A percentile compares a stretch with the other conserved stretches of the same genome.
These are phyloP conservation scores for Arthroderma uncinatum DNA, from an alignment of 2,329 filamentous ascomycete genomes.

Conservation along the genomic window DNA sequence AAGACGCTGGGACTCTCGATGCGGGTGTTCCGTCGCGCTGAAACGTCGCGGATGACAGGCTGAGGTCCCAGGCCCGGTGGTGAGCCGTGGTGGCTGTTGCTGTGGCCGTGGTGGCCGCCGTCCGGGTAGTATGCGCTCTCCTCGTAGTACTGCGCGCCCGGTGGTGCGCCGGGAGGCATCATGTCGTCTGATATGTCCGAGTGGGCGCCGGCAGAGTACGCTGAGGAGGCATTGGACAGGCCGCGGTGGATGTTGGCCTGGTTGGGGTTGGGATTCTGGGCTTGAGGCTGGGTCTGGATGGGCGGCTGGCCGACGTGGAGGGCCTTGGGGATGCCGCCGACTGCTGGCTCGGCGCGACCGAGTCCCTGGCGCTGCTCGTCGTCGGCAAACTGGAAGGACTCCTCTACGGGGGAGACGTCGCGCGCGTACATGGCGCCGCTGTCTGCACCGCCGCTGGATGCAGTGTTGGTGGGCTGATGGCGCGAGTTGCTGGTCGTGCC, in stretches of 20 bases:
- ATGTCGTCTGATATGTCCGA: constrained; percentile 54
- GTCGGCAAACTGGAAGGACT: constrained; percentile 51
- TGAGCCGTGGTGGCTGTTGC: constrained; percentile 19
- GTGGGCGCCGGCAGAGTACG: constrained; percentile 70
- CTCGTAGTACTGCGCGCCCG: constrained; percentile 43
- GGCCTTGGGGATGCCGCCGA: constrained; percentile 38
- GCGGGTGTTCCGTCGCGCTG: constrained; percentile 80
- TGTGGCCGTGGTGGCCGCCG: constrained; percentile 13
- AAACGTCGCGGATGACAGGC: constrained; percentile 86
- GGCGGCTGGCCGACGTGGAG: neutral
- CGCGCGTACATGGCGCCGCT: constrained; percentile 44
- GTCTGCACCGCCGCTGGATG: constrained; percentile 59
- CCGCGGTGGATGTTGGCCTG: constrained; percentile 58
- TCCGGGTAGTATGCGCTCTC: constrained; percentile 47
- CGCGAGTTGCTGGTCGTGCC: constrained; percentile 66
- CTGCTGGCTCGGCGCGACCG: constrained; percentile 66
- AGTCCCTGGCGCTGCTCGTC: constrained; percentile 42
- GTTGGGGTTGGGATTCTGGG: neutral
- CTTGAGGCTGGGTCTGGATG: neutral
- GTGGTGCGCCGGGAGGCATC: constrained; percentile 36
- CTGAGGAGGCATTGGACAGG: constrained; percentile 89
- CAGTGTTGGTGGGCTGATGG: constrained; percentile 70
- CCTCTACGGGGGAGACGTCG: constrained; percentile 53
- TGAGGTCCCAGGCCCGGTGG: constrained; percentile 44
- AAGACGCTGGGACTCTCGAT: constrained; percentile 87